Base-by-base conservation (phyloP, 2,329 filamentous ascomycete genomes). In the Aureobasidium mangrovei region DNA sequence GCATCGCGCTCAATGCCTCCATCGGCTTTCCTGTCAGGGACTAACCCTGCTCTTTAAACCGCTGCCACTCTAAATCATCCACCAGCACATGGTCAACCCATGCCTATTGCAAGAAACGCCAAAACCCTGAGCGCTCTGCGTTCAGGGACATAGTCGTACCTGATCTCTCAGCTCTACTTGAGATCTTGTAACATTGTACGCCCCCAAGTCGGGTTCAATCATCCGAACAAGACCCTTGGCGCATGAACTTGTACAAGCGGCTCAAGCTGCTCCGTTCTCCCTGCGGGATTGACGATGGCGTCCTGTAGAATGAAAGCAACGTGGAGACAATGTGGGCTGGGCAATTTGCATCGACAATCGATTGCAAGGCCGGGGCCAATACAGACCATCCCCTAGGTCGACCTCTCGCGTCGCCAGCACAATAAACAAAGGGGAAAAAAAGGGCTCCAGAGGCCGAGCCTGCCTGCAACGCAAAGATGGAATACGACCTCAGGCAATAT, bases 221-320 rank as follows among this genome's bases (percentile, higher is more conserved):
- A 41, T 42, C 38, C 47, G 47, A 28, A 35, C 27, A 40, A 29
- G 35, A 31, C 46, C 18, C 46, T 49, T 40, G 46, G 46, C 46
- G 47, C 47, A 42, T 49, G 46, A 40, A 40, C 12, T 32, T 42
- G 47, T 35, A 42, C 47, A 51, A 51, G 47, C 47, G 47, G 38
- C 33, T 51, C 28, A 42, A 35, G n/a, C 33, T 51, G 47, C 28
- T 38, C 41, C 24, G 32, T 42, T 42, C n/a, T 31, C 35, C 45
- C 46, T 49, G 46, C 38, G 28, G 29, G 18, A 33, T 26, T 2
- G 41, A 38, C 35, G 38, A 36, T 51, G 38, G 38, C 31, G 38
- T 8, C 6, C 31, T 18, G 8, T 33, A 27, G 10, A 42, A 18
- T 24, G 47, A n/a, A 35, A 42, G 38, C 29, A 51, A 18, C 26